These are phyloP conservation scores for Trifolium repens DNA, from an alignment of 306 rosid species.

Conservation along the genomic window DNA sequence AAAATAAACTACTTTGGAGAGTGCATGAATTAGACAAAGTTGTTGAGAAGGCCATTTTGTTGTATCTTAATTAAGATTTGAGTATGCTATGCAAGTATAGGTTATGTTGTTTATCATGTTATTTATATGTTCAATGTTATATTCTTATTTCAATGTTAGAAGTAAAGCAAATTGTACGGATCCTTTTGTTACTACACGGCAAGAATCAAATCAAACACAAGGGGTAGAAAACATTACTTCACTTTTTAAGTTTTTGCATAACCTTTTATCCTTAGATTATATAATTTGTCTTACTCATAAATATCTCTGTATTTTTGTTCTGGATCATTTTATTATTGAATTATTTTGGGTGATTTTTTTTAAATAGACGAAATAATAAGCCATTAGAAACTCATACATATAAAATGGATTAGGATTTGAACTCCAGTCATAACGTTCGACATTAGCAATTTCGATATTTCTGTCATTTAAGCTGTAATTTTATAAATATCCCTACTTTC, in stretches of 20 bases:
- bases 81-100: neutral
- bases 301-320: no score
- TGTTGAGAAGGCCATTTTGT: constrained; percentile 42
- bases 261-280: neutral
- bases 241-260: neutral
- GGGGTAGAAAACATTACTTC: neutral
- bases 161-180: constrained; percentile 34
- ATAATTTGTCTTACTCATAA: neutral
- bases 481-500: no score
- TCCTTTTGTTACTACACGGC: constrained; percentile 31
- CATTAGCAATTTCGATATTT: no score
- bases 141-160: constrained; percentile 26
- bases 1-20: constrained; percentile 37
- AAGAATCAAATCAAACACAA: constrained; percentile 30
- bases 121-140: constrained; percentile 36
- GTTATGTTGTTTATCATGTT: constrained; percentile 26
- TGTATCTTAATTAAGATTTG: constrained; percentile 1
- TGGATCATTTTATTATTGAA: no score
- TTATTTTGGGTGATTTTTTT: no score
- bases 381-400: no score
- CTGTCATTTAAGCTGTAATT: no score
- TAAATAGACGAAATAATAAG: no score
- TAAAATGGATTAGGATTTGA: no score
- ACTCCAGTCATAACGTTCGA: no score
- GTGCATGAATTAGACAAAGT: constrained; percentile 34